These are phyloP conservation scores for Yamadazyma dendronema DNA, from an alignment of 1,139 yeast genomes.

Conservation along the genomic window DNA sequence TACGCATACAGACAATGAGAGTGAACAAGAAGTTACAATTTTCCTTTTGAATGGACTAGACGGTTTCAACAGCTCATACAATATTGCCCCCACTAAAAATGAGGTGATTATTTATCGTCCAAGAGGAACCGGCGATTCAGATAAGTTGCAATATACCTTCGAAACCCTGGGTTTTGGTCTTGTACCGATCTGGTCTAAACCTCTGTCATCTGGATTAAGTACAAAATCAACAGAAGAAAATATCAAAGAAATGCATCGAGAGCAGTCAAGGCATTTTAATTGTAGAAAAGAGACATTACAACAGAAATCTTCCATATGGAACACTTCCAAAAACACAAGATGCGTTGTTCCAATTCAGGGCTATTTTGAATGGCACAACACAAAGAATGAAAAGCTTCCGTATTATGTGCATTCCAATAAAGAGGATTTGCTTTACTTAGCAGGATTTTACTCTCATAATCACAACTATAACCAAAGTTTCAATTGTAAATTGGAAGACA, in stretches of 20 bases:
- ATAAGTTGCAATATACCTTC: slow-evolving; percentile 20
- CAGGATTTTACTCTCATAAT: slow-evolving; percentile 65
- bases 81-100: slow-evolving; percentile 41
- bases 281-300: slow-evolving; percentile 60
- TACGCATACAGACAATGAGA: slow-evolving; percentile 8
- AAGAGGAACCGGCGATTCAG: neutral
- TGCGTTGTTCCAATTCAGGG: slow-evolving; percentile 83
- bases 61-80: slow-evolving; percentile 26
- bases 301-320: slow-evolving; percentile 50
- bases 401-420: slow-evolving; percentile 60
- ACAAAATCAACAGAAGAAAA: slow-evolving; percentile 19
- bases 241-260: slow-evolving; percentile 29
- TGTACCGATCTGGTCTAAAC: slow-evolving; percentile 44
- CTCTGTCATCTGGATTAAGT: slow-evolving; percentile 22
- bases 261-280: slow-evolving; percentile 48
- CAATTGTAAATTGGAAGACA: slow-evolving; percentile 13
- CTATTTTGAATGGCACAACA: slow-evolving; percentile 75
- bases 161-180: slow-evolving; percentile 46
- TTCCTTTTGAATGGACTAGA: slow-evolving; percentile 17
- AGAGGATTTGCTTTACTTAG: slow-evolving; percentile 57
- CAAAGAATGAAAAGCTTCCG: slow-evolving; percentile 49
- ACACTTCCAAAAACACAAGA: slow-evolving; percentile 36
- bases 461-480: slow-evolving; percentile 28
- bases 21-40: slow-evolving; percentile 7
- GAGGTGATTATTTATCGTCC: slow-evolving; percentile 31